Evolutionary conservation across 306 rosid species (phyloP), one percentile per base, ranked within the genome.

Genomic region (Phaseolus lunatus): DNA sequence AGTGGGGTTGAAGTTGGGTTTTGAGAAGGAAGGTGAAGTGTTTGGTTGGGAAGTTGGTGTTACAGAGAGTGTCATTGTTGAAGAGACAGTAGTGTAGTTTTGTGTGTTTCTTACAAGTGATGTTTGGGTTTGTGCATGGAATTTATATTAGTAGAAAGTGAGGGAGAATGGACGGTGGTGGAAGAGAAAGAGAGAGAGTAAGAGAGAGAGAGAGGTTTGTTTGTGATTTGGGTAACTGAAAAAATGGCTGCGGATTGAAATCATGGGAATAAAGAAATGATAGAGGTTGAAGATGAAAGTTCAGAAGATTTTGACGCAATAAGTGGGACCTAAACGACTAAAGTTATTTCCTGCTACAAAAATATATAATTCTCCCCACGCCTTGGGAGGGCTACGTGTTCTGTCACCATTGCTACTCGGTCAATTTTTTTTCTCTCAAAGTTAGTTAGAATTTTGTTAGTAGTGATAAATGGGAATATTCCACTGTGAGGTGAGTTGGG

Each of bases 91-190:
- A 12, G 19, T 61, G 15, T 50, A 19, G 33, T 10, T 23, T 8
- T 23, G 31, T 57, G n/a, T 27, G 4, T 26, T 14, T 47, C 19
- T 41, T 48, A 58, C 73, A 47, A 43, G 4, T 65, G 50, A 11
- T 39, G 5, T 50, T 69, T 70, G 74, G 47, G 57, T 29, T 29
- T 72, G 19, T 72, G 71, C 69, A 22, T 67, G 67, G 48, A 26
- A 59, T 71, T 56, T 83, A 70, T 78, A 61, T 29, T 9, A 2
- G 11, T 50, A 26, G 61, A 14, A 16, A 54, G 70, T 0, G 61
- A 65, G n/a, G 77, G 24, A 29, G 10, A 59, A 61, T 83, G 86
- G 86, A 78, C 83, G 86, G 83, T 67, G 72, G 77, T 23, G 83
- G 6, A n/a, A 15, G 31, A 4, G 43, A 33, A 22, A 8, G 14